These are phyloP conservation scores for Scopulariopsis brevicaulis DNA, from an alignment of 2,329 filamentous ascomycete genomes.

Conservation along the genomic window DNA sequence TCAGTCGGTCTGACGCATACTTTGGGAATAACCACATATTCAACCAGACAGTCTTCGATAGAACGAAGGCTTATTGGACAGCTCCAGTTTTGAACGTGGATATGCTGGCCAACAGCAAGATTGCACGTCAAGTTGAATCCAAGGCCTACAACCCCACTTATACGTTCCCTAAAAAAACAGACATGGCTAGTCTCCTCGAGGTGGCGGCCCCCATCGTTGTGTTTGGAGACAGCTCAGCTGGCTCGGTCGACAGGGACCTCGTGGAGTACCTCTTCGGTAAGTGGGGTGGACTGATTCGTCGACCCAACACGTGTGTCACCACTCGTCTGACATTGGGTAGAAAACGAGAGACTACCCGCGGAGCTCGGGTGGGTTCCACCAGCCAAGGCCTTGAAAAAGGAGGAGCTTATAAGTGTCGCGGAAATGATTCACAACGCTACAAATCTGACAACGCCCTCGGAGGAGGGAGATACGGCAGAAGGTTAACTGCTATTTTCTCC, in stretches of 20 bases:
- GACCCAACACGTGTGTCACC: too few relatives aligned
- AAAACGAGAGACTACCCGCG: too few relatives aligned
- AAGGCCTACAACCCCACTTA: conserved; percentile 35
- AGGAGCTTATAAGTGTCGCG: too few relatives aligned
- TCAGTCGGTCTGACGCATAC: conserved; percentile 32
- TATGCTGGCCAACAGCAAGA: conserved; percentile 31
- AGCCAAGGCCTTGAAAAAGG: too few relatives aligned
- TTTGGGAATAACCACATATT: conserved; percentile 40
- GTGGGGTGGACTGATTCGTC: conserved; percentile 6
- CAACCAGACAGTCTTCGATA: conserved; percentile 37
- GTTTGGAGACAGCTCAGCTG: conserved; percentile 29
- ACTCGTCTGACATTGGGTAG: too few relatives aligned
- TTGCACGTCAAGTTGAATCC: conserved; percentile 30
- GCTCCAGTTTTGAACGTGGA: conserved; percentile 22
- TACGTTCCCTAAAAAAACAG: conserved; percentile 25
- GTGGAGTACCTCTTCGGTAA: conserved; percentile 35
- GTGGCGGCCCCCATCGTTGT: conserved; percentile 34
- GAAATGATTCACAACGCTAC: too few relatives aligned
- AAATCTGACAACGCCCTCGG: too few relatives aligned
- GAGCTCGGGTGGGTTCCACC: too few relatives aligned
- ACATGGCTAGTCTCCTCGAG: conserved; percentile 37
- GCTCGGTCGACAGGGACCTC: conserved; percentile 23
- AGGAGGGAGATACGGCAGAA: too few relatives aligned
- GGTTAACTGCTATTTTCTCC: too few relatives aligned
- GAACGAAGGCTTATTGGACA: conserved; percentile 33